Conservation (phyloP, 495 filamentous ascomycete species). For the Podospora pseudoanserina region DNA sequence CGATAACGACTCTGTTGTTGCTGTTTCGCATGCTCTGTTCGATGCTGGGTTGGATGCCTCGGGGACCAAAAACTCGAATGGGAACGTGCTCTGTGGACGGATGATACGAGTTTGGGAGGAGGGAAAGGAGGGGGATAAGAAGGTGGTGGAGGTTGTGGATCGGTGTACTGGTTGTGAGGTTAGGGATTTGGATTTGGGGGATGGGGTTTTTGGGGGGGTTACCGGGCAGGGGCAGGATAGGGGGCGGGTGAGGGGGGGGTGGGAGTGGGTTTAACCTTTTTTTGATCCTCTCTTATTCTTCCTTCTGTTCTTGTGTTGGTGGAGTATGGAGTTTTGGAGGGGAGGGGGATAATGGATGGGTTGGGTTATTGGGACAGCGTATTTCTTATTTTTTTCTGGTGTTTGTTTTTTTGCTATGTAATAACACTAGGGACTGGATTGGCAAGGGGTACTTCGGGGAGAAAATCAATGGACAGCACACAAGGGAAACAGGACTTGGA, state of each 20-base stretch:
- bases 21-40: background rate
- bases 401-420: background rate
- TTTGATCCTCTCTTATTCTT: too few species aligned
- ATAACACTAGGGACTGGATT: background rate
- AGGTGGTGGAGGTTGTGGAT: conserved; percentile 72
- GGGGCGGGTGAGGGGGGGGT: conserved; percentile 60
- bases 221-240: conserved; percentile 33
- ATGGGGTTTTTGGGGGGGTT: conserved; percentile 56
- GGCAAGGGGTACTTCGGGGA: background rate
- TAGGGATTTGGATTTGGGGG: conserved; percentile 65
- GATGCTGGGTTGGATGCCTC: background rate
- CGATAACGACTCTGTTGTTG: background rate
- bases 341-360: background rate
- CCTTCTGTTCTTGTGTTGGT: background rate
- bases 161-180: conserved; percentile 63
- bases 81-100: conserved; percentile 66
- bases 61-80: conserved; percentile 52
- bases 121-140: conserved; percentile 38
- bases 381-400: background rate
- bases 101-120: conserved; percentile 55
- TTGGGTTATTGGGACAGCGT: background rate
- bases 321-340: background rate
- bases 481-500: background rate
- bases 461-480: background rate
- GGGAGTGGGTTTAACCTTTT: conserved; percentile 57